These are phyloP conservation scores for Sporothrix brasiliensis DNA, from an alignment of 2,329 filamentous ascomycete genomes.

Conservation along the genomic window DNA sequence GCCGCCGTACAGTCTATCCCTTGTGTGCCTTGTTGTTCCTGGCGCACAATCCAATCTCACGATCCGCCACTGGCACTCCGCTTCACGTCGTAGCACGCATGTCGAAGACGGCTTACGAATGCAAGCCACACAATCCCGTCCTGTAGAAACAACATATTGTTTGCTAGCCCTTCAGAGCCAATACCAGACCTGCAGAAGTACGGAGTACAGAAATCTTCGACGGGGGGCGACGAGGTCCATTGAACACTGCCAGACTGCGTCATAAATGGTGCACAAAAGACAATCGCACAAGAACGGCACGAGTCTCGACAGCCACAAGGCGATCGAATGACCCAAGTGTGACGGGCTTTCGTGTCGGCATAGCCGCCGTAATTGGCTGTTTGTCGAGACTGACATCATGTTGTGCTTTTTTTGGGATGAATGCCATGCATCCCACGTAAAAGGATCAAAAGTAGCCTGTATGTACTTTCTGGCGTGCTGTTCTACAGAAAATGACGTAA, in stretches of 20 bases:
- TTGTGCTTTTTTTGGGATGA: constrained; percentile 8
- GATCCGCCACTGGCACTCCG: neutral
- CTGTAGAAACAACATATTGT: no score
- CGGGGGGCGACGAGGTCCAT: no score
- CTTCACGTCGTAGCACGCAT: constrained; percentile 5
- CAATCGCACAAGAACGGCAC: no score
- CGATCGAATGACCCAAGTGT: neutral
- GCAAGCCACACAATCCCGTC: neutral
- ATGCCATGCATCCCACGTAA: neutral
- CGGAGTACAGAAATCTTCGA: no score
- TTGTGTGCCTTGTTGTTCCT: constrained; percentile 20
- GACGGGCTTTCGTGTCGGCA: neutral
- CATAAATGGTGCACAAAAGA: neutral
- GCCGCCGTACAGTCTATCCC: neutral
- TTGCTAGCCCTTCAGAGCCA: no score
- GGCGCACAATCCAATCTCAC: neutral
- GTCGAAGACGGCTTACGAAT: no score
- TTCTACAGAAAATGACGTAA: neutral
- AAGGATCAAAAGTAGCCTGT: neutral
- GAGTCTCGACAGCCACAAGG: neutral
- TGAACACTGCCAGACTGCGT: no score
- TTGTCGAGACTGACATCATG: constrained; percentile 28
- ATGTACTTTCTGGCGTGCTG: neutral
- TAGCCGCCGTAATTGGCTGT: constrained; percentile 24
- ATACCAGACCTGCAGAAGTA: no score